phyloP scores from a whole-genome alignment of 352 stramenopile genomes.

The Phytophthora pistaciae region DNA sequence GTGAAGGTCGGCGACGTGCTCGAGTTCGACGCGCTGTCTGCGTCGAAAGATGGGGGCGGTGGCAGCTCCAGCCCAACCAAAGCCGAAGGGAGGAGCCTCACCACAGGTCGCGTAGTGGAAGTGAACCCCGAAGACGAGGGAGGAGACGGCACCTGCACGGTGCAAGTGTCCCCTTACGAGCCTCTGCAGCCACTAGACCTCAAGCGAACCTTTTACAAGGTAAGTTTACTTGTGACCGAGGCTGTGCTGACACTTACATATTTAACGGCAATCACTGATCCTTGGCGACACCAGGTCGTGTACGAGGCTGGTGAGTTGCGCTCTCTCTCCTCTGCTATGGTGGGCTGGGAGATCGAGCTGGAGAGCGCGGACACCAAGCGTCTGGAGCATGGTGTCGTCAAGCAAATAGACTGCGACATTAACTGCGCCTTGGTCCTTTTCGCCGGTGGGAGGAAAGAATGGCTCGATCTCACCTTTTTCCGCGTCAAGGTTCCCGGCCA shows the following conservation, averaged over 20 bases:
- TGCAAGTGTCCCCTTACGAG: conserved; percentile 59
- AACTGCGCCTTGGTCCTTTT: conserved; percentile 68
- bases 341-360: conserved; percentile 59
- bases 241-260: too few relatives aligned
- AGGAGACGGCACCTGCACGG: conserved; percentile 25
- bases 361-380: conserved; percentile 27
- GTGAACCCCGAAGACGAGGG: conserved; percentile 19
- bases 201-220: conserved; percentile 41
- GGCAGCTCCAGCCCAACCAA: conserved; percentile 4
- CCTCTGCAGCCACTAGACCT: conserved; percentile 50
- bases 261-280: too few relatives aligned
- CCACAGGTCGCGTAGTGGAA: conserved; percentile 45
- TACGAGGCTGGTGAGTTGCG: conserved; percentile 51
- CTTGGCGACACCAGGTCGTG: too few relatives aligned
- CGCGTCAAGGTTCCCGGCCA: conserved; percentile 47
- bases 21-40: conserved; percentile 43
- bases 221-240: too few relatives aligned
- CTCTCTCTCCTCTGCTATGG: conserved; percentile 42
- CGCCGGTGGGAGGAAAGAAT: conserved; percentile 54
- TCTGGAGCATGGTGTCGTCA: conserved; percentile 42
- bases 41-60: background rate
- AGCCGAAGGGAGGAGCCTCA: conserved; percentile 12
- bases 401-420: conserved; percentile 58
- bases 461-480: conserved; percentile 59
- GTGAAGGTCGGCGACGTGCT: conserved; percentile 59